A percentile compares a stretch with the other conserved stretches of the same genome.
phyloP scores from a whole-genome alignment of 345 rosid species.

The Zanthoxylum bungeanum region DNA sequence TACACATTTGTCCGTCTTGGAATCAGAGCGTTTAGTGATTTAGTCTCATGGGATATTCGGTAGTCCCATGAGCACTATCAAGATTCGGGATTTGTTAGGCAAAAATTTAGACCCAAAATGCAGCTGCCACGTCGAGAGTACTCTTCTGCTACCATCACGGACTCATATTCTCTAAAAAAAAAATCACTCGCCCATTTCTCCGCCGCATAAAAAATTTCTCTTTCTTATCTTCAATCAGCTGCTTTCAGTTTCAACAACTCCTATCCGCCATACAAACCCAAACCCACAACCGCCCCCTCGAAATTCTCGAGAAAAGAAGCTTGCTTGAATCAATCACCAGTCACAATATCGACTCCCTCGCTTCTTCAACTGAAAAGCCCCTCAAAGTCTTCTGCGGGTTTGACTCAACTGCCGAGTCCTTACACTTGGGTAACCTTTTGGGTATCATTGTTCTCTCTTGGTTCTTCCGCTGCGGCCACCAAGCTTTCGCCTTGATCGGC shows the following conservation, averaged over 20 bases:
- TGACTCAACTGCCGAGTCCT: constrained; percentile 92
- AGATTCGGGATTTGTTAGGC: too few relatives aligned
- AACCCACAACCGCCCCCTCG: constrained; percentile 32
- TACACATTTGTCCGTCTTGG: too few relatives aligned
- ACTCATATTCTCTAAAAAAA: constrained; percentile 22
- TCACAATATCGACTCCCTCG: constrained; percentile 58
- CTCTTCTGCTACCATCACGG: constrained; percentile 32
- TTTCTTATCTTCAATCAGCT: constrained; percentile 34
- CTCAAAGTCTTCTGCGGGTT: constrained; percentile 87
- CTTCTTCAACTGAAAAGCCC: constrained; percentile 26
- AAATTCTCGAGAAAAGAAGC: constrained; percentile 78
- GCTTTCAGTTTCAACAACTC: constrained; percentile 34
- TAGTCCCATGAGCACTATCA: too few relatives aligned
- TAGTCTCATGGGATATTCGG: too few relatives aligned
- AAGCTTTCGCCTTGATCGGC: constrained; percentile 80
- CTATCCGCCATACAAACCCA: constrained; percentile 29
- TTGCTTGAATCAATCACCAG: constrained; percentile 78
- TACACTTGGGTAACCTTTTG: constrained; percentile 89
- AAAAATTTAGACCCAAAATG: constrained; percentile 21
- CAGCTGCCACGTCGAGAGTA: constrained; percentile 29
- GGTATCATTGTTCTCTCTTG: constrained; percentile 93
- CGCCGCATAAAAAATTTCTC: constrained; percentile 19
- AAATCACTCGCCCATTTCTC: constrained; percentile 14
- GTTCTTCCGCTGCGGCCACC: constrained; percentile 89
- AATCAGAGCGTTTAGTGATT: too few relatives aligned